phyloP scores from a whole-genome alignment of 2,329 filamentous ascomycete genomes.

The Aureobasidium uvarum region DNA sequence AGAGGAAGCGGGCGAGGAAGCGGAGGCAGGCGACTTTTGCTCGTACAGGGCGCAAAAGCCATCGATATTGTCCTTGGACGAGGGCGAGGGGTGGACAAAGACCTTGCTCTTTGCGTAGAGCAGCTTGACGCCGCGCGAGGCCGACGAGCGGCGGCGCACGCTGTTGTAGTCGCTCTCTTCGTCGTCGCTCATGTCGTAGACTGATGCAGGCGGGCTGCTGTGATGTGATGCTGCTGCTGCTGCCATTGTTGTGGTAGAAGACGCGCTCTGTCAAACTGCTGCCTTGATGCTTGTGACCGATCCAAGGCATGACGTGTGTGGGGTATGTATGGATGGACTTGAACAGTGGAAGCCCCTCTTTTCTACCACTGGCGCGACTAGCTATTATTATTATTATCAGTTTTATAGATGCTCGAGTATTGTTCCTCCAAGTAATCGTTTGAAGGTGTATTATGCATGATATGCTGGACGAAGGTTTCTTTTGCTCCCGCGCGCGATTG shows the following conservation, averaged over 20 bases:
- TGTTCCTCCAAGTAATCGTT: too few relatives aligned
- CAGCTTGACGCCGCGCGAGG: slow-evolving; percentile 83
- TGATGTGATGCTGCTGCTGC: not conserved
- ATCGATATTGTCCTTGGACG: slow-evolving; percentile 90
- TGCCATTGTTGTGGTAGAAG: not conserved
- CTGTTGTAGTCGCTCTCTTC: slow-evolving; percentile 95
- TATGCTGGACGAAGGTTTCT: too few relatives aligned
- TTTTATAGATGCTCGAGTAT: too few relatives aligned
- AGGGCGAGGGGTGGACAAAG: slow-evolving; percentile 92
- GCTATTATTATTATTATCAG: too few relatives aligned
- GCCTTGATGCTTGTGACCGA: slow-evolving; percentile 16
- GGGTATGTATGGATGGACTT: not conserved
- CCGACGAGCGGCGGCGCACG: slow-evolving; percentile 76
- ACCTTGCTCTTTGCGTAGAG: slow-evolving; percentile 97
- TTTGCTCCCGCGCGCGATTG: too few relatives aligned
- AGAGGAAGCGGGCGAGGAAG: slow-evolving; percentile 44
- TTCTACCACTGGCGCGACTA: not conserved
- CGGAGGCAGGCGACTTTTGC: slow-evolving; percentile 65
- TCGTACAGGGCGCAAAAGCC: slow-evolving; percentile 92
- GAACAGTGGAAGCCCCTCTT: not conserved
- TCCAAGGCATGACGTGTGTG: slow-evolving; percentile 11
- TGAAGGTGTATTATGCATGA: too few relatives aligned
- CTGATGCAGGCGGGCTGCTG: slow-evolving; percentile 67
- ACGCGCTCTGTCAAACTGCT: not conserved
- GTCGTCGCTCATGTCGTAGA: slow-evolving; percentile 95